phyloP scores from a whole-genome alignment of 176 grass and related monocot genomes.

The Musa schizocarpa region DNA sequence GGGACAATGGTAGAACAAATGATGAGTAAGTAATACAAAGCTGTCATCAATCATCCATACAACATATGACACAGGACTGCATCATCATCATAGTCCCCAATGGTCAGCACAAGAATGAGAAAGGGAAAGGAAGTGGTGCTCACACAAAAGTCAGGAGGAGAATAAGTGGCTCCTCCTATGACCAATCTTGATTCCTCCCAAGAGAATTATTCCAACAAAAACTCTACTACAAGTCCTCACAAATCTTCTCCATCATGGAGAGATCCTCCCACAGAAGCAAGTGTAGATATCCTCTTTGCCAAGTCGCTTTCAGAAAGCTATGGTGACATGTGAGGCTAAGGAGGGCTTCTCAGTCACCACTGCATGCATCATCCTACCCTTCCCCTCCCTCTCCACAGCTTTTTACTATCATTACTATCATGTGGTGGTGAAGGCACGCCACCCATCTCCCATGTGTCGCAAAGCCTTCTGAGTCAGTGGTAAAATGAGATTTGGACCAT shows the following conservation, averaged over 20 bases:
- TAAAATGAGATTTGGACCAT: not conserved
- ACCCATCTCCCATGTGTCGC: not conserved
- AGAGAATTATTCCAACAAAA: not conserved
- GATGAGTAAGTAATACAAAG: too few species aligned
- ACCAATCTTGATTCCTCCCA: not conserved
- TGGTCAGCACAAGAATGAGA: not conserved
- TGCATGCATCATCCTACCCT: not conserved
- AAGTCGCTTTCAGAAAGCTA: not conserved
- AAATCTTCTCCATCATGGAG: not conserved
- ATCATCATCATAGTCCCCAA: not conserved
- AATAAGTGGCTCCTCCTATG: not conserved
- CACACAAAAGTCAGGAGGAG: not conserved
- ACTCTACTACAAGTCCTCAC: not conserved
- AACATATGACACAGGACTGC: too few species aligned
- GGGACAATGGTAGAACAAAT: too few species aligned
- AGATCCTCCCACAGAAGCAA: too few species aligned
- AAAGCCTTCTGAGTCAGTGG: not conserved
- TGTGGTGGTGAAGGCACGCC: not conserved
- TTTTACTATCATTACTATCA: conserved; percentile 1
- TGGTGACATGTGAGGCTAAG: not conserved
- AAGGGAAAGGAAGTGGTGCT: not conserved
- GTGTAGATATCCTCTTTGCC: not conserved
- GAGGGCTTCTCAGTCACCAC: not conserved
- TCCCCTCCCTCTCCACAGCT: not conserved
- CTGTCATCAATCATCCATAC: too few species aligned